Evolutionary conservation across 129 eudicot genomes (phyloP).

Genomic region (Flaveria sonorensis): DNA sequence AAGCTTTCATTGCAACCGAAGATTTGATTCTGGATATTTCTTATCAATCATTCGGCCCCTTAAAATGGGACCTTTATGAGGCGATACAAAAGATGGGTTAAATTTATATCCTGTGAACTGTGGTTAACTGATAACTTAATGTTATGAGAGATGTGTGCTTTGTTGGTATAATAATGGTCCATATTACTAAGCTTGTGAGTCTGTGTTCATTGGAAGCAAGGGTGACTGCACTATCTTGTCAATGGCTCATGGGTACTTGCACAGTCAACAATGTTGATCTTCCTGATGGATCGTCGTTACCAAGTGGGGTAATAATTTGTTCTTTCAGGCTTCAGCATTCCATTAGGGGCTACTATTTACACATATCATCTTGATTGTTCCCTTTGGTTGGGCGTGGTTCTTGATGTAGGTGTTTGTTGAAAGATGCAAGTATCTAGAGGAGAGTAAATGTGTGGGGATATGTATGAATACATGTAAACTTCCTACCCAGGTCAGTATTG

Average conservation of each 20-base stretch:
- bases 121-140: background rate
- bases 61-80: background rate
- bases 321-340: background rate
- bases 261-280: constrained; percentile 69
- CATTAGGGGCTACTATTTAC: constrained; percentile 7
- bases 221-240: constrained; percentile 91
- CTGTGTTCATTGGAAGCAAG: constrained; percentile 65
- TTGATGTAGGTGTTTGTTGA: constrained; percentile 79
- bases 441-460: constrained; percentile 94
- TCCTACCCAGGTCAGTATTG: constrained; percentile 77
- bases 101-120: background rate
- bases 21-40: background rate
- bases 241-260: constrained; percentile 94
- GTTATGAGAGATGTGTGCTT: background rate
- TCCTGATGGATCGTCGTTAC: constrained; percentile 70
- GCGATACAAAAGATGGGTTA: background rate
- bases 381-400: constrained; percentile 6
- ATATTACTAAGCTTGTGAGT: constrained; percentile 26
- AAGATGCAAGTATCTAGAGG: constrained; percentile 93
- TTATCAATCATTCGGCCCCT: background rate
- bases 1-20: too few species aligned
- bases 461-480: constrained; percentile 94
- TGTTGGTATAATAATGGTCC: background rate
- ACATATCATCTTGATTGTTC: constrained; percentile 9
- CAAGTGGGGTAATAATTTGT: constrained; percentile 64